Evolutionary conservation across 1,284 basidiomycete species (phyloP).

Genomic region (Cryptococcus jaspeensis): DNA sequence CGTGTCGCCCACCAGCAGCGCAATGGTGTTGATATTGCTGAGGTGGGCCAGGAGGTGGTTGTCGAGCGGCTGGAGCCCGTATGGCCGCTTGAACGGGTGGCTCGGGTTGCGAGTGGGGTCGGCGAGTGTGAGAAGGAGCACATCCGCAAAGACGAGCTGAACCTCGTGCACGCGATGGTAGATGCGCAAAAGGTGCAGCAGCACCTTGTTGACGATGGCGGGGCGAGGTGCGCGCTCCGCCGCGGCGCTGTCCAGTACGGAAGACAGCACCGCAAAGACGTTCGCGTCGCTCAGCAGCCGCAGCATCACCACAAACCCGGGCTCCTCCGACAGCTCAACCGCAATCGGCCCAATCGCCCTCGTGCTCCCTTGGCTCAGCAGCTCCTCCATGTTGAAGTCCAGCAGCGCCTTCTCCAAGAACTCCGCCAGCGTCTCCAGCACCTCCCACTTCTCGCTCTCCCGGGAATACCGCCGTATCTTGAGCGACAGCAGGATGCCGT

Average conservation of each 20-base stretch:
- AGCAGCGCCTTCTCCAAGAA: slow-evolving; percentile 82
- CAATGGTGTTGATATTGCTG: slow-evolving; percentile 73
- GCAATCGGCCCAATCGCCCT: slow-evolving; percentile 33
- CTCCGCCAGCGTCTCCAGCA: slow-evolving; percentile 77
- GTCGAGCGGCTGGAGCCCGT: slow-evolving; percentile 59
- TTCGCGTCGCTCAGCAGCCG: slow-evolving; percentile 69
- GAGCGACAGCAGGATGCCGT: slow-evolving; percentile 70
- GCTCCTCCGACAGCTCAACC: slow-evolving; percentile 59
- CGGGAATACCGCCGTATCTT: slow-evolving; percentile 66
- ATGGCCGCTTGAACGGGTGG: slow-evolving; percentile 35
- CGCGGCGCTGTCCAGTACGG: slow-evolving; percentile 47
- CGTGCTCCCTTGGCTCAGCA: slow-evolving; percentile 22
- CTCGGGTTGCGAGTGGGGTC: slow-evolving; percentile 51
- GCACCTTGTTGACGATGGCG: slow-evolving; percentile 56
- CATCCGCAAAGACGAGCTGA: slow-evolving; percentile 85
- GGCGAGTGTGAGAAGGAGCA: slow-evolving; percentile 74
- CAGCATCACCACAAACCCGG: slow-evolving; percentile 83
- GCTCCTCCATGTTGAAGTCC: slow-evolving; percentile 69
- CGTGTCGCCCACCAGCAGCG: slow-evolving; percentile 72
- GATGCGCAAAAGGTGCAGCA: slow-evolving; percentile 78
- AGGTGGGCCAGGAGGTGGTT: slow-evolving; percentile 76
- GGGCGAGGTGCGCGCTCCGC: slow-evolving; percentile 57
- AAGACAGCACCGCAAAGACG: slow-evolving; percentile 59
- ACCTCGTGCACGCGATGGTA: slow-evolving; percentile 77
- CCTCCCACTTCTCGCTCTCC: slow-evolving; percentile 78